phyloP scores from a whole-genome alignment of 352 stramenopile species.

The Aphanomyces euteiches region DNA sequence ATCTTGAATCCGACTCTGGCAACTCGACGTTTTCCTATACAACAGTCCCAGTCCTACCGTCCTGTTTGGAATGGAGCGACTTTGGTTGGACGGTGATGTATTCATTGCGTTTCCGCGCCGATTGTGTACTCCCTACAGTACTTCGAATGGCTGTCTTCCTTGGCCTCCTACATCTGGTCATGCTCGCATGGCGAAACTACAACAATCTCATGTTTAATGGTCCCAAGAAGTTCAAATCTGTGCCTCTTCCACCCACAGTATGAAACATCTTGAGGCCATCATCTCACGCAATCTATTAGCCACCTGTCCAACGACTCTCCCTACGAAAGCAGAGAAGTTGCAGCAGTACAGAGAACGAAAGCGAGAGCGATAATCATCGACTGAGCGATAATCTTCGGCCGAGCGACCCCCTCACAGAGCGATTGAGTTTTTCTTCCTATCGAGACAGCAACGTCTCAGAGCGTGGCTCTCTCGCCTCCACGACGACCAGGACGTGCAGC shows the following conservation, averaged over 20 bases:
- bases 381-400: background rate
- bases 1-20: background rate
- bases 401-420: background rate
- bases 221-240: background rate
- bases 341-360: slow-evolving; percentile 25
- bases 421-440: background rate
- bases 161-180: background rate
- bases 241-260: background rate
- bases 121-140: background rate
- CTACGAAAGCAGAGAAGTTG: slow-evolving; percentile 4
- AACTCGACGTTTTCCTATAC: background rate
- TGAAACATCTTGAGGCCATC: background rate
- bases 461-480: background rate
- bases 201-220: slow-evolving; percentile 3
- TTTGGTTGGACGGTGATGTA: background rate
- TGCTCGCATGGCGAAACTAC: slow-evolving; percentile 11
- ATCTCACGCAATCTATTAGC: background rate
- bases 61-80: slow-evolving; percentile 8
- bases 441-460: slow-evolving; percentile 17
- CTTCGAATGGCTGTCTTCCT: slow-evolving; percentile 5
- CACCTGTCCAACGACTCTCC: background rate
- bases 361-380: background rate
- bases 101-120: slow-evolving; percentile 14
- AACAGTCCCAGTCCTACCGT: background rate
- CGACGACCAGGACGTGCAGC: slow-evolving; percentile 34